Evolutionary conservation across 164 flowering plant genomes (phyloP).

Genomic region (Warburgia ugandensis): DNA sequence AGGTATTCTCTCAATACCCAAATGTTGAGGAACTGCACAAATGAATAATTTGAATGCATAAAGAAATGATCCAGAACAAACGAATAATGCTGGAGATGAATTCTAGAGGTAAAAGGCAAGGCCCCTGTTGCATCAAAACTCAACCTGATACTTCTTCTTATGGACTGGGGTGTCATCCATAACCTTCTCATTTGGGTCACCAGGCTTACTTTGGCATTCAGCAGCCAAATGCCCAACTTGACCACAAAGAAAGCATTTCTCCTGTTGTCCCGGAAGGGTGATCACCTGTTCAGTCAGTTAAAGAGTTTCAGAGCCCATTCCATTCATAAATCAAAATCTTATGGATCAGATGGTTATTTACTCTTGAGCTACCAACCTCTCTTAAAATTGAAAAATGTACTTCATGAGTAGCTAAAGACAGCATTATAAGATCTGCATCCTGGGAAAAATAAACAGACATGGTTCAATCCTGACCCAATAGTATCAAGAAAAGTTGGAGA

Average conservation of each 20-base stretch:
- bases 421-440: conserved; percentile 99
- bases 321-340: conserved; percentile 1
- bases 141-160: conserved; percentile 97
- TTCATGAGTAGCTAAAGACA: conserved; percentile 93
- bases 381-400: conserved; percentile 91
- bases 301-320: conserved; percentile 6
- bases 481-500: background rate
- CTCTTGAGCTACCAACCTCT: conserved; percentile 52
- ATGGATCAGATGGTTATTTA: background rate
- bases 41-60: background rate
- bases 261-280: conserved; percentile 75
- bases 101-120: background rate
- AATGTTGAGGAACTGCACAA: conserved; percentile 77
- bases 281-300: conserved; percentile 48
- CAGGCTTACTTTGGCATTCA: conserved; percentile 56
- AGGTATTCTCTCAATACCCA: conserved; percentile 95
- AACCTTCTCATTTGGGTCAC: conserved; percentile 26
- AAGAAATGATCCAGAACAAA: background rate
- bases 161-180: conserved; percentile 67
- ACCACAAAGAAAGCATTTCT: conserved; percentile 82
- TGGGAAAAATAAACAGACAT: conserved; percentile 12
- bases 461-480: conserved; percentile 1
- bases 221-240: conserved; percentile 94
- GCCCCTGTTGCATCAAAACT: background rate
- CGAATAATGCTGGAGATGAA: background rate